A percentile compares a stretch with the other conserved stretches of the same genome.
Conservation (phyloP, 345 rosid genomes). For the Gossypium anomalum region DNA sequence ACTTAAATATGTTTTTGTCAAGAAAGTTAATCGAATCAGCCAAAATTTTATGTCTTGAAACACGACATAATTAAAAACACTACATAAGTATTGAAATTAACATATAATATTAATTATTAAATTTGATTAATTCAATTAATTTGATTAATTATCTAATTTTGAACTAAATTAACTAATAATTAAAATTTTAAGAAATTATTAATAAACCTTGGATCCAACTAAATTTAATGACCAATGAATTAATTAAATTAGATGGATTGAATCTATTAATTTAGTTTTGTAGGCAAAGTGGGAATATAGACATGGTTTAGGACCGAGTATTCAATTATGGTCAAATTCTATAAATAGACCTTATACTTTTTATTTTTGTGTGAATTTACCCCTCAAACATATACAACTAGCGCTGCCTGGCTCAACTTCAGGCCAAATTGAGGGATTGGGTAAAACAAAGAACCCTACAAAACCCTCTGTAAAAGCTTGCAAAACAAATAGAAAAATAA, state of each 20-base stretch:
- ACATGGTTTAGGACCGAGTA: not conserved
- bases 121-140: no score
- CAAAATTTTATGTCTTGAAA: no score
- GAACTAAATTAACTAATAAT: rapidly evolving
- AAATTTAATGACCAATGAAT: rapidly evolving
- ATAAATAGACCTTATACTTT: not conserved
- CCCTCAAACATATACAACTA: not conserved
- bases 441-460: constrained; percentile 6
- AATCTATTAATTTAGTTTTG: no score
- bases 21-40: no score
- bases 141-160: no score
- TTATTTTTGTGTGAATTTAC: not conserved
- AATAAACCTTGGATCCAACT: rapidly evolving
- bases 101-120: no score
- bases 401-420: not conserved
- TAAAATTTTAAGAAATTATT: rapidly evolving
- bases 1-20: no score
- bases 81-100: no score
- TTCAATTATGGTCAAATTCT: not conserved
- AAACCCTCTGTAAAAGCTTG: constrained; percentile 9
- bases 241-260: no score
- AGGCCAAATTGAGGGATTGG: not conserved
- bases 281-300: no score
- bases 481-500: not conserved
- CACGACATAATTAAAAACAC: no score